Conservation (phyloP, 2,329 filamentous ascomycete genomes). For the Sclerotiophoma versabilis region DNA sequence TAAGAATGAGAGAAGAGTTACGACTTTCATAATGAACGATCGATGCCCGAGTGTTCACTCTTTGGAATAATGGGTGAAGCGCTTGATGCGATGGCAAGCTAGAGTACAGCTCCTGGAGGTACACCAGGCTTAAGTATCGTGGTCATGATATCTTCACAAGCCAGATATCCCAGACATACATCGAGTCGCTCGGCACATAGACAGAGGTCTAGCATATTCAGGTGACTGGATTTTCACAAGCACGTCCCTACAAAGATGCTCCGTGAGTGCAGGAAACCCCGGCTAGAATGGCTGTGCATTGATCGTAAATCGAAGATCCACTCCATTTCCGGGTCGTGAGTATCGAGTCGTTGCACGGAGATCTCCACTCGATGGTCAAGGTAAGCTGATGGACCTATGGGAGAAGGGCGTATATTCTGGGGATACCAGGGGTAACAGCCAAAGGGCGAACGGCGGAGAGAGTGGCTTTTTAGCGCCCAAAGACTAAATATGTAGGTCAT, state of each 20-base stretch:
- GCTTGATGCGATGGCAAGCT: neutral
- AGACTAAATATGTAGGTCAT: conserved; percentile 5
- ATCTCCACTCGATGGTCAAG: neutral
- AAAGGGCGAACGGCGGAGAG: conserved; percentile 1
- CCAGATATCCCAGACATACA: neutral
- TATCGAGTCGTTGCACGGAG: neutral
- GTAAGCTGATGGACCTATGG: neutral
- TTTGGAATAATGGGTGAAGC: neutral
- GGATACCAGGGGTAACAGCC: conserved; percentile 1
- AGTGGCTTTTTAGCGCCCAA: neutral
- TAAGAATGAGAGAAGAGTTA: conserved; percentile 30
- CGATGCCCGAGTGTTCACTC: neutral
- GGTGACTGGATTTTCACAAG: conserved; percentile 8
- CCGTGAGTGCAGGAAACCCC: conserved; percentile 5
- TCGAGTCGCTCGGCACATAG: conserved; percentile 7
- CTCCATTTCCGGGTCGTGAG: neutral
- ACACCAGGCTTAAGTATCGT: conserved; percentile 7
- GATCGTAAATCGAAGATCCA: conserved; percentile 4
- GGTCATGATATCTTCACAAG: conserved; percentile 10
- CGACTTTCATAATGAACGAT: conserved; percentile 38
- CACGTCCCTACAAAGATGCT: conserved; percentile 1
- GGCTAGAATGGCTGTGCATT: neutral
- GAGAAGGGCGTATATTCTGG: neutral
- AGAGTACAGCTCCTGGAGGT: neutral
- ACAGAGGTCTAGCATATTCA: conserved; percentile 2